These are phyloP conservation scores for Aspergillus persii DNA, from an alignment of 2,329 filamentous ascomycete genomes.

Conservation along the genomic window DNA sequence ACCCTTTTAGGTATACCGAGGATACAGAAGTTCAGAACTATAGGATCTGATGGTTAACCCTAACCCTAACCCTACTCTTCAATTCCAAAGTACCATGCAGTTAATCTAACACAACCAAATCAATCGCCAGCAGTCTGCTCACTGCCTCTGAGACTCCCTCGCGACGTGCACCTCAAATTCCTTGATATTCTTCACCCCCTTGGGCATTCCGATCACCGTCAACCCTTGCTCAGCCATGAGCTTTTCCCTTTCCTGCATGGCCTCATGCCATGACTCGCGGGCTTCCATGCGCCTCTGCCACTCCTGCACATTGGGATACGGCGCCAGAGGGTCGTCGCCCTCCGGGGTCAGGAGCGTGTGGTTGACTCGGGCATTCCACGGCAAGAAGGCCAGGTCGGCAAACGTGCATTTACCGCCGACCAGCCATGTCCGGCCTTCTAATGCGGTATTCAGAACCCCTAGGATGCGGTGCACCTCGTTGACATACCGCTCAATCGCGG, in stretches of 20 bases:
- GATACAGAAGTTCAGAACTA: too few relatives aligned
- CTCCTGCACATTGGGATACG: conserved; percentile 2
- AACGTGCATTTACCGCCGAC: conserved; percentile 5
- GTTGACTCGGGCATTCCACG: conserved; percentile 3
- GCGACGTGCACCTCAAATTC: conserved; percentile 1
- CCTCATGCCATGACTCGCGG: conserved; percentile 3
- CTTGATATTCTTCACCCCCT: conserved; percentile 1
- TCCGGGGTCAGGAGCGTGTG: background rate
- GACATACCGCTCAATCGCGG: conserved; percentile 1
- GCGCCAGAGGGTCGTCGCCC: background rate
- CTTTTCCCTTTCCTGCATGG: background rate
- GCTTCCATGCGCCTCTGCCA: conserved; percentile 5
- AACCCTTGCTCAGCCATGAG: conserved; percentile 7
- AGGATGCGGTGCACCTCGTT: background rate
- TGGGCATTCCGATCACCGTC: background rate
- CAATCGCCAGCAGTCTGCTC: too few relatives aligned
- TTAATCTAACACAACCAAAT: too few relatives aligned
- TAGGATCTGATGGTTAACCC: too few relatives aligned
- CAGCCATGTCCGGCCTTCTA: background rate
- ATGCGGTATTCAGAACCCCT: background rate
- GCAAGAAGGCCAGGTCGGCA: conserved; percentile 6
- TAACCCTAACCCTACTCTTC: too few relatives aligned
- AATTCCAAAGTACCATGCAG: too few relatives aligned
- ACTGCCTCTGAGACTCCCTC: background rate
- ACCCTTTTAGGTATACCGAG: too few relatives aligned